A percentile compares a stretch with the other conserved stretches of the same genome.
Evolutionary conservation across 805 yeast genomes (phyloP).

Genomic region (Suhomyces faveliae): DNA sequence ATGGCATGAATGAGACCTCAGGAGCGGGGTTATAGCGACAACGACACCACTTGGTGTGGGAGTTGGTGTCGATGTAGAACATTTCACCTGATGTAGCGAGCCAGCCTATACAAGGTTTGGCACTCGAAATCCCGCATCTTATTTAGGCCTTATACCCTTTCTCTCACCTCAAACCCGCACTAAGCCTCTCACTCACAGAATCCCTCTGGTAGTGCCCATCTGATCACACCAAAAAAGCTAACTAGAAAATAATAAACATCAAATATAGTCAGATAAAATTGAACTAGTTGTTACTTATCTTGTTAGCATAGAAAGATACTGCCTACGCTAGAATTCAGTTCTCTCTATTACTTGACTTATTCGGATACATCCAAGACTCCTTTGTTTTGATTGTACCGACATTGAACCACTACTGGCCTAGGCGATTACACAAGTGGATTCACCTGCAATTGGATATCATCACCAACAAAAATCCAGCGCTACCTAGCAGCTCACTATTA

Average conservation of each 20-base stretch:
- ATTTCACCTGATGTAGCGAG: neutral
- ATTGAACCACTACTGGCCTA: neutral
- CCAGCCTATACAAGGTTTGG: too few relatives aligned
- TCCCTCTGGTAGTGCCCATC: slow-evolving; percentile 3
- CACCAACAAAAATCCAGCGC: neutral
- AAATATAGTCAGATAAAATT: neutral
- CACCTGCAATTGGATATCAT: neutral
- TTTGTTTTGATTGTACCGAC: neutral
- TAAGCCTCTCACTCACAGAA: slow-evolving; percentile 1
- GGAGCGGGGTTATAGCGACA: neutral
- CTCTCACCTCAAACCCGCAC: neutral
- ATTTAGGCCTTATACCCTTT: neutral
- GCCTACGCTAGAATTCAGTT: neutral
- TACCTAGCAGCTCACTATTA: neutral
- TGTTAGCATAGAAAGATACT: neutral
- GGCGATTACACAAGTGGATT: neutral
- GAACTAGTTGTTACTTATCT: neutral
- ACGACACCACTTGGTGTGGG: neutral
- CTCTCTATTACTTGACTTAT: neutral
- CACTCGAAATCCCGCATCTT: neutral
- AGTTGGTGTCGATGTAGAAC: neutral
- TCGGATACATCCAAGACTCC: neutral
- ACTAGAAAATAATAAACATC: neutral
- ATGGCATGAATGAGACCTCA: too few relatives aligned
- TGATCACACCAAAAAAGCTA: slow-evolving; percentile 3